Base-by-base conservation (phyloP, 352 stramenopile species). In the Chrysophaeum taylorii region DNA sequence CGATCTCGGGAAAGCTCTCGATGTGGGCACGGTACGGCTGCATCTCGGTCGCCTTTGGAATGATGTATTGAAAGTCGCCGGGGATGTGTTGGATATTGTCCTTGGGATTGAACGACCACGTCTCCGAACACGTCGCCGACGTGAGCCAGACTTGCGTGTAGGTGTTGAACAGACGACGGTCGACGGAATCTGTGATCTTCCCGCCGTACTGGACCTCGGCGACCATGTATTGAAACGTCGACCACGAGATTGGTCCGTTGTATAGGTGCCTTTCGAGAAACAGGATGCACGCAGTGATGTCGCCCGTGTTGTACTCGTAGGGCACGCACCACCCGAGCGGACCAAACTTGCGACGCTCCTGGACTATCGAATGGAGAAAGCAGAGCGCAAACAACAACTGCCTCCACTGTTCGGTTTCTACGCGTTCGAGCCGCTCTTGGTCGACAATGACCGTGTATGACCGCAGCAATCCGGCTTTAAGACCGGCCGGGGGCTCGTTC, bases 391-490 rank as follows among this genome's bases (percentile, higher is more conserved):
- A 98, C 23, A 98, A 78, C 23, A 98, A 73, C 69, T 98, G 91
- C 2, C 92, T 84, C 94, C 94, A 98, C 79, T 97, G 90, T 29
- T 85, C 82, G 48, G 91, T 97, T 73, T 98, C 93, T 14, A 98
- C 90, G 64, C 92, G 84, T 77, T 98, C 93, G 23, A 97, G 81
- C 43, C 96, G 95, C 79, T 98, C 94, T 81, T 98, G 93, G 80
- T 98, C 93, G n/a, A 98, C 93, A 85, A 98, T 97, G 43, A 98
- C 91, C 21, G 92, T 97, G 84, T 96, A 98, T 36, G 90, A 97
- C 4, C 93, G 89, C 43, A 98, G 74, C 36, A 98, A 75, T 31
- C 92, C 94, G 1, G 94, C 94, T 25, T 93, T 90, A 16, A 98
- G 78, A 16, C 94, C 94, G 70, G 95, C 87, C 4, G 94, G 94